These are phyloP conservation scores for Phialocephala sp. DNA, from an alignment of 2,329 filamentous ascomycete species.

Conservation along the genomic window DNA sequence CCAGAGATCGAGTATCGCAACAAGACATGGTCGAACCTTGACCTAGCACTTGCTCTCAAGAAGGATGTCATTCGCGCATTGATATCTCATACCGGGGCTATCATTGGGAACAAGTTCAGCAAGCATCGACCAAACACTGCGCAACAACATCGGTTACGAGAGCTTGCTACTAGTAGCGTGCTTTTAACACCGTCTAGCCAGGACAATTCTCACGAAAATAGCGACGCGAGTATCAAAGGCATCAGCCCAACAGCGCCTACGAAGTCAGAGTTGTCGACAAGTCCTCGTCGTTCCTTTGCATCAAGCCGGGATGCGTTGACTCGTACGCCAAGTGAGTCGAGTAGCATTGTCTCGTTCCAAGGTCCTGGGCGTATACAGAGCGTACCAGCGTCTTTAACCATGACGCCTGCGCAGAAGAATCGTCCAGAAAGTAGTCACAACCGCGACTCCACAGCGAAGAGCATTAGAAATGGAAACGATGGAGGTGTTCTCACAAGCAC, in stretches of 20 bases:
- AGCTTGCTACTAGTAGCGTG: slow-evolving; percentile 73
- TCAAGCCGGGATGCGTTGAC: slow-evolving; percentile 34
- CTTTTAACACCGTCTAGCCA: slow-evolving; percentile 40
- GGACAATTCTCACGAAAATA: slow-evolving; percentile 41
- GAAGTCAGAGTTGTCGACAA: slow-evolving; percentile 38
- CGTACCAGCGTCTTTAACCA: slow-evolving; percentile 36
- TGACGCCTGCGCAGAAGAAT: slow-evolving; percentile 35
- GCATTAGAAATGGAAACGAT: slow-evolving; percentile 23
- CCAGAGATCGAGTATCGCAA: slow-evolving; percentile 95
- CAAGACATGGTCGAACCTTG: slow-evolving; percentile 98
- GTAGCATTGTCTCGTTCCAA: slow-evolving; percentile 36
- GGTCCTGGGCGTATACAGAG: slow-evolving; percentile 20
- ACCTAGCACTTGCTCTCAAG: slow-evolving; percentile 90
- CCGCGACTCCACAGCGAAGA: slow-evolving; percentile 22
- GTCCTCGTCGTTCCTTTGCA: slow-evolving; percentile 40
- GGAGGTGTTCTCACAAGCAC: slow-evolving; percentile 35
- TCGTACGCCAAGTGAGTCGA: slow-evolving; percentile 38
- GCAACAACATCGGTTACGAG: slow-evolving; percentile 78
- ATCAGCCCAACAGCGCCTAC: slow-evolving; percentile 35
- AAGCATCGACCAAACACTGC: slow-evolving; percentile 83
- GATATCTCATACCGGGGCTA: slow-evolving; percentile 93
- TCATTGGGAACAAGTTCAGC: slow-evolving; percentile 96
- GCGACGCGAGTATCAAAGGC: slow-evolving; percentile 39
- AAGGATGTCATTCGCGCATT: slow-evolving; percentile 93
- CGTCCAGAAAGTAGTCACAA: slow-evolving; percentile 22